Conservation (phyloP, 768 basidiomycete species). For the Goffeauzyma gilvescens region DNA sequence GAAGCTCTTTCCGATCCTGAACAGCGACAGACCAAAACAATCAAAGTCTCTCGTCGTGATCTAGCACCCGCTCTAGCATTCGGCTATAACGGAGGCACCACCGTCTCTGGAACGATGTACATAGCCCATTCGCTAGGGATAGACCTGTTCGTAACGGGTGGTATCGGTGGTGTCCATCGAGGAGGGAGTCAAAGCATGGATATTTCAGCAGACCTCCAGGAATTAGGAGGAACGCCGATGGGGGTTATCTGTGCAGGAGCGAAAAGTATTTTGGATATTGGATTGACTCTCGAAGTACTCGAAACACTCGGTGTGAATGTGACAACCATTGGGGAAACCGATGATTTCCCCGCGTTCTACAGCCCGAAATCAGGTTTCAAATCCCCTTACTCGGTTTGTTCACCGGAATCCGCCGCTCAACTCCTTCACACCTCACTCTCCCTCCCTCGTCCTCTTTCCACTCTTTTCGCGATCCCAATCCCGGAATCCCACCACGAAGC, state of each 20-base stretch:
- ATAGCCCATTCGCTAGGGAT: conserved; percentile 54
- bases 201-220: conserved; percentile 79
- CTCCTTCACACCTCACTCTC: conserved; percentile 51
- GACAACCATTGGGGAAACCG: conserved; percentile 50
- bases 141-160: conserved; percentile 62
- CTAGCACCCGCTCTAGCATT: conserved; percentile 16
- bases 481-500: conserved; percentile 50
- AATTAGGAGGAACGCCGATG: conserved; percentile 72
- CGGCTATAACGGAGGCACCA: conserved; percentile 48
- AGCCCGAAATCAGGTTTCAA: conserved; percentile 61
- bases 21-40: conserved; percentile 15
- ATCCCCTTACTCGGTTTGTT: conserved; percentile 5
- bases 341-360: conserved; percentile 91
- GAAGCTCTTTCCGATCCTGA: conserved; percentile 46
- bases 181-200: conserved; percentile 76
- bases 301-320: conserved; percentile 93
- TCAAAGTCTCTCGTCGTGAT: conserved; percentile 28
- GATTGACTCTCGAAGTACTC: conserved; percentile 38
- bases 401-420: conserved; percentile 41
- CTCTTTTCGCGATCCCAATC: conserved; percentile 73
- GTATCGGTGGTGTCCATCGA: conserved; percentile 71
- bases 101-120: conserved; percentile 36
- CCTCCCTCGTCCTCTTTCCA: conserved; percentile 56
- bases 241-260: conserved; percentile 82
- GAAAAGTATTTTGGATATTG: conserved; percentile 88